These are phyloP conservation scores for Aegilops sharonensis DNA, from an alignment of 176 grass and related monocot genomes.

Conservation along the genomic window DNA sequence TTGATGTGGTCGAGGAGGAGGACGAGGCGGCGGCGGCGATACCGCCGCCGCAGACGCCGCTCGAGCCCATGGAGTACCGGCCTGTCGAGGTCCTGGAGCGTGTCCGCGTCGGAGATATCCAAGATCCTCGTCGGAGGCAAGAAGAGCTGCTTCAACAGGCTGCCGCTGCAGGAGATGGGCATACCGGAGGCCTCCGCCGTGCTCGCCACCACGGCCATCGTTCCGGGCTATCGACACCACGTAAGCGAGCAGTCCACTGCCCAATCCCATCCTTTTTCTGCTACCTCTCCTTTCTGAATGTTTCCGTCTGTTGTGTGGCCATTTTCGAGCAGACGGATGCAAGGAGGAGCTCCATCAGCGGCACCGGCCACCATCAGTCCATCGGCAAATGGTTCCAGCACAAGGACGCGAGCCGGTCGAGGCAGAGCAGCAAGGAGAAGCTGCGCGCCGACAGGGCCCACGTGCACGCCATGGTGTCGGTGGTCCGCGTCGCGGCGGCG, in stretches of 20 bases:
- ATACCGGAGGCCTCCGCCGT: conserved; percentile 55
- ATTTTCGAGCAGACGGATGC: conserved; percentile 13
- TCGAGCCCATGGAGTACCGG: conserved; percentile 88
- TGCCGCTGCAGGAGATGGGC: conserved; percentile 58
- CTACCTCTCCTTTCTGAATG: neutral
- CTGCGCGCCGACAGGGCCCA: conserved; percentile 66
- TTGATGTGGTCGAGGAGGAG: conserved; percentile 38
- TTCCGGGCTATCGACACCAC: conserved; percentile 27
- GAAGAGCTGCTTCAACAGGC: conserved; percentile 44
- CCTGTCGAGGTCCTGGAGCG: conserved; percentile 78
- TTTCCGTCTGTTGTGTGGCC: neutral
- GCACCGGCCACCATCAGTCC: conserved; percentile 35
- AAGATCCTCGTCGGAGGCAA: conserved; percentile 59
- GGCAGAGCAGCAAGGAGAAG: conserved; percentile 77
- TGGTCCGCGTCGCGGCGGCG: conserved; percentile 59
- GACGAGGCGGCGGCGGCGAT: conserved; percentile 19
- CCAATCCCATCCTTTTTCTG: neutral
- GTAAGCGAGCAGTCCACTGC: conserved; percentile 17
- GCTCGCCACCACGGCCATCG: conserved; percentile 37
- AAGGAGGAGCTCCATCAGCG: conserved; percentile 45
- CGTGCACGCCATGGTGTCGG: conserved; percentile 77
- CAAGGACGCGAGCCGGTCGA: conserved; percentile 51
- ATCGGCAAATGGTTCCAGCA: conserved; percentile 85
- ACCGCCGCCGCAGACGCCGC: conserved; percentile 74
- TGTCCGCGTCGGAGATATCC: conserved; percentile 78